A percentile compares a stretch with the other conserved stretches of the same genome.
These are phyloP conservation scores for Syncephalastrum monosporum DNA, from an alignment of 371 early-diverging fungal genomes.

Conservation along the genomic window DNA sequence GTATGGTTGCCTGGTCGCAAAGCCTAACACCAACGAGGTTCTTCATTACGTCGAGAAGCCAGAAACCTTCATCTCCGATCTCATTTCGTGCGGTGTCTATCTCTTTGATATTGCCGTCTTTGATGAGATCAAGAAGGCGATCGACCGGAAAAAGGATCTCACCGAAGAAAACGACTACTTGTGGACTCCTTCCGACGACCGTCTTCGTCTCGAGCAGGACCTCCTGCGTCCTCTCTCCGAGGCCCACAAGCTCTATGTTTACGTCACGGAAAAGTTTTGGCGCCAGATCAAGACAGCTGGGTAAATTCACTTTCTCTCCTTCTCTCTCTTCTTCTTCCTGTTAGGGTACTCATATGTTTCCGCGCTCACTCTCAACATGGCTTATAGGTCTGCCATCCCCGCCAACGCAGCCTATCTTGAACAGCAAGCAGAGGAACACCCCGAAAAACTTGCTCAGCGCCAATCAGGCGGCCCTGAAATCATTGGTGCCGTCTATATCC, in stretches of 20 bases:
- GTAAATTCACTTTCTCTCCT: conserved; percentile 29
- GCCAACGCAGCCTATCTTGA: conserved; percentile 91
- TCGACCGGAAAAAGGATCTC: conserved; percentile 51
- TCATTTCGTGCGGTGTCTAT: conserved; percentile 94
- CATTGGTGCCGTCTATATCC: conserved; percentile 90
- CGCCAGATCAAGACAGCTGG: conserved; percentile 93
- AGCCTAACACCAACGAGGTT: conserved; percentile 81
- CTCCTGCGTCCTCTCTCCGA: conserved; percentile 84
- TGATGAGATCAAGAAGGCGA: conserved; percentile 77
- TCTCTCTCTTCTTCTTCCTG: no score
- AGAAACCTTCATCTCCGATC: conserved; percentile 89
- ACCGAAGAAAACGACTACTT: conserved; percentile 55
- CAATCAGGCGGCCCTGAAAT: conserved; percentile 71
- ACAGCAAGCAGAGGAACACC: conserved; percentile 61
- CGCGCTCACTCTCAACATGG: background rate
- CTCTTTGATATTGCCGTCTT: conserved; percentile 87
- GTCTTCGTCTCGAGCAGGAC: conserved; percentile 89
- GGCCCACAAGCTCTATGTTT: conserved; percentile 79
- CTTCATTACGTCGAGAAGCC: conserved; percentile 98
- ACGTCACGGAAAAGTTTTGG: conserved; percentile 84
- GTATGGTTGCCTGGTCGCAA: conserved; percentile 93
- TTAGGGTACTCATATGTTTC: background rate
- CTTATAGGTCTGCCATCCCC: conserved; percentile 81
- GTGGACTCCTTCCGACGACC: conserved; percentile 62
- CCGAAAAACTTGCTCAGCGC: conserved; percentile 63